These are phyloP conservation scores for Moniliella sp. DNA, from an alignment of 1,284 basidiomycete genomes.

Conservation along the genomic window DNA sequence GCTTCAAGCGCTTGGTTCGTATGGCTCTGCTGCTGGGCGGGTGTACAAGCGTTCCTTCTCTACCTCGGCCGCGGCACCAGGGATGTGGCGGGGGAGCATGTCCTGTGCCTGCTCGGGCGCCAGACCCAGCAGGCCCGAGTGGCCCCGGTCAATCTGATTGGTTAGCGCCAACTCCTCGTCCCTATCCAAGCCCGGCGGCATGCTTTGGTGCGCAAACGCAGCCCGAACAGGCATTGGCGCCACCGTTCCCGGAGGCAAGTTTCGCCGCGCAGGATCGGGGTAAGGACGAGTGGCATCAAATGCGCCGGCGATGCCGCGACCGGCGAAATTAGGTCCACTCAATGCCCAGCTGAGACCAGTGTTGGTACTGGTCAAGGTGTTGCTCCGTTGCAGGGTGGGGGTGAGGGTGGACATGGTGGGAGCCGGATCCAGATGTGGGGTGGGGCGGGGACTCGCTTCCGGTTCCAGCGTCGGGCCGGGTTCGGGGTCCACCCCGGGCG, in stretches of 20 bases:
- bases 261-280: too few species aligned
- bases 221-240: too few species aligned
- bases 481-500: constrained; percentile 1
- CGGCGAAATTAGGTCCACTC: too few species aligned
- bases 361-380: not conserved
- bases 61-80: not conserved
- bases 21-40: not conserved
- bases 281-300: too few species aligned
- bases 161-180: too few species aligned
- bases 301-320: too few species aligned
- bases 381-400: not conserved
- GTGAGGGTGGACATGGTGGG: not conserved
- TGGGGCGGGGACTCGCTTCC: not conserved
- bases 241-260: too few species aligned
- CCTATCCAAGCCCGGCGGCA: too few species aligned
- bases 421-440: not conserved
- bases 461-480: not conserved
- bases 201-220: too few species aligned
- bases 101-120: not conserved
- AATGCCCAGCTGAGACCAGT: too few species aligned
- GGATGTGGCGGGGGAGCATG: not conserved
- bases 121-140: not conserved
- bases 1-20: not conserved
- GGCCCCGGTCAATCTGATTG: too few species aligned
- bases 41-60: not conserved